These are phyloP conservation scores for Inonotus obliquus DNA, from an alignment of 1,284 basidiomycete genomes.

Conservation along the genomic window DNA sequence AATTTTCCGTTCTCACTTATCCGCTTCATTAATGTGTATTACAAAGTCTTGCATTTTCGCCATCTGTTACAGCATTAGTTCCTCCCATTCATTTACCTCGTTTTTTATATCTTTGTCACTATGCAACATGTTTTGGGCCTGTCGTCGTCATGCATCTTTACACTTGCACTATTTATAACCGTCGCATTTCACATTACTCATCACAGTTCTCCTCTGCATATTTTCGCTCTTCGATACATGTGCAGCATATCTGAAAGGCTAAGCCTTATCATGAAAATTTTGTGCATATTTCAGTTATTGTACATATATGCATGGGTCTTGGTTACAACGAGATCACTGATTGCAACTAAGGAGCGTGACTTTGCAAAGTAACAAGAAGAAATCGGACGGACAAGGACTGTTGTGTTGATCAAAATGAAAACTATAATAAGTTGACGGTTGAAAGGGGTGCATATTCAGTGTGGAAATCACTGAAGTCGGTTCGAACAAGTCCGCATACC, in stretches of 20 bases:
- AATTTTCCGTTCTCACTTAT: background rate
- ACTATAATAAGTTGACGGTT: background rate
- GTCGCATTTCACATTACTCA: background rate
- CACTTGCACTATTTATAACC: too few species aligned
- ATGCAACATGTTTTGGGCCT: background rate
- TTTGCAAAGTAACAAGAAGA: background rate
- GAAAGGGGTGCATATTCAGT: background rate
- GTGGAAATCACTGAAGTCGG: background rate
- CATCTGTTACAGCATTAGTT: background rate
- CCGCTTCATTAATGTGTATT: background rate
- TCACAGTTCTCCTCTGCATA: background rate
- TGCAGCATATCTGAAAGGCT: too few species aligned
- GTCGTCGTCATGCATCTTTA: background rate
- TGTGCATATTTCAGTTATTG: background rate
- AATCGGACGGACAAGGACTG: too few species aligned
- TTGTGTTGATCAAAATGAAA: too few species aligned
- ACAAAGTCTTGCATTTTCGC: background rate
- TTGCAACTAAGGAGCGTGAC: background rate
- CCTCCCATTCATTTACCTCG: background rate
- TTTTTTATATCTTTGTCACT: background rate
- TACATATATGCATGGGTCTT: background rate
- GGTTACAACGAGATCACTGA: background rate
- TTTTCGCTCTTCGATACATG: background rate
- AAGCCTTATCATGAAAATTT: background rate
- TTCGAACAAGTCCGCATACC: background rate